phyloP scores from a whole-genome alignment of 495 filamentous ascomycete genomes.

The Tuber umbilicatum region DNA sequence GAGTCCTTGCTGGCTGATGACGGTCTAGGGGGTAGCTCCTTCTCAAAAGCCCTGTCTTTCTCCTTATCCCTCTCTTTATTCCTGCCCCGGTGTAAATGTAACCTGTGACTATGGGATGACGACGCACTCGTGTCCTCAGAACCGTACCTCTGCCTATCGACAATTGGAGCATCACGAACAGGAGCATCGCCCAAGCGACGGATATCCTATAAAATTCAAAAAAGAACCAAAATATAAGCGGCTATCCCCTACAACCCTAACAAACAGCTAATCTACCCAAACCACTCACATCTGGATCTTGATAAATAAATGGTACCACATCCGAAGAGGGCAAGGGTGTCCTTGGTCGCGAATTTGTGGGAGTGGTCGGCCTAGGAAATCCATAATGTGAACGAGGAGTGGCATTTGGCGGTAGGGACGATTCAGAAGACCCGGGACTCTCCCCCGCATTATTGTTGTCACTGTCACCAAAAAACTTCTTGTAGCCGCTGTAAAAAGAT shows the following conservation, averaged over 20 bases:
- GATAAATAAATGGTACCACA: conserved; percentile 91
- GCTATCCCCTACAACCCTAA: conserved; percentile 14
- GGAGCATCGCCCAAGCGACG: conserved; percentile 76
- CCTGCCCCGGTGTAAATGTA: conserved; percentile 68
- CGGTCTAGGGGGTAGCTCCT: conserved; percentile 39
- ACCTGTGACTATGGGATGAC: conserved; percentile 52
- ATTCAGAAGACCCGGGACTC: conserved; percentile 56
- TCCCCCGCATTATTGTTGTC: conserved; percentile 53
- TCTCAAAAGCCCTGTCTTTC: conserved; percentile 39
- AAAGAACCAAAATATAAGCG: conserved; percentile 13
- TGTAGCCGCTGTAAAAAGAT: conserved; percentile 57
- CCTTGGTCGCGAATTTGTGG: conserved; percentile 62
- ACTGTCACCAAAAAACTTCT: conserved; percentile 85
- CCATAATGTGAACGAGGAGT: conserved; percentile 51
- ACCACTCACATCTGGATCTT: conserved; percentile 66
- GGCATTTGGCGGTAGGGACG: conserved; percentile 55
- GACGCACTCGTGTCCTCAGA: conserved; percentile 44
- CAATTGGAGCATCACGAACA: conserved; percentile 63
- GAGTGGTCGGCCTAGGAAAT: conserved; percentile 52
- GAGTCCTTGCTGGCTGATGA: conserved; percentile 33
- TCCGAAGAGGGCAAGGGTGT: conserved; percentile 87
- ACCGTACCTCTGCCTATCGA: conserved; percentile 49
- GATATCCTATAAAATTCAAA: conserved; percentile 55
- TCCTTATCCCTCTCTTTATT: conserved; percentile 49
- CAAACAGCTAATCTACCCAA: conserved; percentile 19